These are phyloP conservation scores for Chlorella ohadii DNA, from an alignment of 139 green algal species.

Conservation along the genomic window DNA sequence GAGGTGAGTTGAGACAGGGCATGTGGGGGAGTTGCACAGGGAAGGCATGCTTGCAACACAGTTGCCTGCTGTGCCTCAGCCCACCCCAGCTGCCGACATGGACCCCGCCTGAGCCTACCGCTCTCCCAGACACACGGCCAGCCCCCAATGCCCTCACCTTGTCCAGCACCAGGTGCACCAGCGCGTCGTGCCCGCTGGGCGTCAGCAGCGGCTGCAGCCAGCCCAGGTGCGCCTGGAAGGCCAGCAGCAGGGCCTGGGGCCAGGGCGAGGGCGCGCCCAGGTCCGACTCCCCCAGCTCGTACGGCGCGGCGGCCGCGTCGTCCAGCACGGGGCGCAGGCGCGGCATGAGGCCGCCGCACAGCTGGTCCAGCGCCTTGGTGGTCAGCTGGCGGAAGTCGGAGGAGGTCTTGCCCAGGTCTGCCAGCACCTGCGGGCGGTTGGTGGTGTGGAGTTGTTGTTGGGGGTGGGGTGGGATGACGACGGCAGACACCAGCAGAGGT, in stretches of 20 bases:
- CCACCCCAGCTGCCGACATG: too few relatives aligned
- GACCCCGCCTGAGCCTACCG: too few relatives aligned
- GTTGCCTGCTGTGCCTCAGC: too few relatives aligned
- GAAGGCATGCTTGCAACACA: too few relatives aligned
- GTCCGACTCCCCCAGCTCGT: constrained; percentile 81
- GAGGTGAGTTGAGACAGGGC: too few relatives aligned
- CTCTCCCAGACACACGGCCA: not conserved
- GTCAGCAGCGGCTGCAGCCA: constrained; percentile 85
- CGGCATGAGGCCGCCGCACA: constrained; percentile 75
- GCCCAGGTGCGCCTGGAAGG: constrained; percentile 58
- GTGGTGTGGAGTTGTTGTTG: too few relatives aligned
- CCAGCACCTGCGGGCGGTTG: constrained; percentile 67
- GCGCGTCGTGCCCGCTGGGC: constrained; percentile 72
- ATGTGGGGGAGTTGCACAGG: too few relatives aligned
- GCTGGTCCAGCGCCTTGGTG: constrained; percentile 69
- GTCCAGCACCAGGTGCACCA: constrained; percentile 82
- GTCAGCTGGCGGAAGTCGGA: constrained; percentile 69
- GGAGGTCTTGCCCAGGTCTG: constrained; percentile 85
- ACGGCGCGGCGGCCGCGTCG: constrained; percentile 64
- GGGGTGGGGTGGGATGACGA: too few relatives aligned
- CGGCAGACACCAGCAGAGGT: too few relatives aligned
- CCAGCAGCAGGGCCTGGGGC: constrained; percentile 74
- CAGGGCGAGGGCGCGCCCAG: constrained; percentile 70
- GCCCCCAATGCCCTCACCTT: constrained; percentile 35
- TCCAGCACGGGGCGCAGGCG: constrained; percentile 77